phyloP scores from a whole-genome alignment of 148 eudicot genomes.

The Silene latifolia region DNA sequence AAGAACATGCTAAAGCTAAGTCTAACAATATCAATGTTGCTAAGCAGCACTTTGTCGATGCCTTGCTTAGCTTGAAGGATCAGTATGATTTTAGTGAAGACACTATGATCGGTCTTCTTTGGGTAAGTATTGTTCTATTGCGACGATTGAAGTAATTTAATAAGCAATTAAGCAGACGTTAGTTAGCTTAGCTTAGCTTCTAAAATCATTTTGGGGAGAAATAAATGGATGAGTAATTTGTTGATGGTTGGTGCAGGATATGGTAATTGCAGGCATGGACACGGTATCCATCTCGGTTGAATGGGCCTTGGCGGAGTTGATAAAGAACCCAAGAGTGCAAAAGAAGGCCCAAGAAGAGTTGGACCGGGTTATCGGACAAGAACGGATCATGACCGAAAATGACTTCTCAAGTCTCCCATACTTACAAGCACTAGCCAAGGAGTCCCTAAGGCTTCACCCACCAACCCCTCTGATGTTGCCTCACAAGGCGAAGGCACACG shows the following conservation, averaged over 20 bases:
- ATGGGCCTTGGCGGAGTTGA: slow-evolving; percentile 83
- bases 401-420: slow-evolving; percentile 76
- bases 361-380: slow-evolving; percentile 52
- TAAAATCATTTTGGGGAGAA: background rate
- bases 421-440: slow-evolving; percentile 64
- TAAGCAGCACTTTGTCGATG: slow-evolving; percentile 82
- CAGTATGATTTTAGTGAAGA: slow-evolving; percentile 80
- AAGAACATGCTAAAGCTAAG: slow-evolving; percentile 58
- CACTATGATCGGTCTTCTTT: slow-evolving; percentile 73
- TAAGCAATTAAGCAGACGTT: background rate
- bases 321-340: slow-evolving; percentile 71
- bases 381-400: slow-evolving; percentile 65
- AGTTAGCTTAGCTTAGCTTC: background rate
- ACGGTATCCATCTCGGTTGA: slow-evolving; percentile 66
- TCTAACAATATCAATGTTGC: slow-evolving; percentile 40
- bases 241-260: slow-evolving; percentile 48
- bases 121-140: slow-evolving; percentile 44
- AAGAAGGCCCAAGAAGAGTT: slow-evolving; percentile 85
- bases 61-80: slow-evolving; percentile 58
- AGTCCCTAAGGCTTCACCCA: slow-evolving; percentile 73
- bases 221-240: too few relatives aligned
- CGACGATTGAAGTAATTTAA: background rate
- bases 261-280: slow-evolving; percentile 90
- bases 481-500: slow-evolving; percentile 62
- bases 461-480: slow-evolving; percentile 90